Evolutionary conservation across 257 asterid species (phyloP).

Genomic region (Asclepias syriaca): DNA sequence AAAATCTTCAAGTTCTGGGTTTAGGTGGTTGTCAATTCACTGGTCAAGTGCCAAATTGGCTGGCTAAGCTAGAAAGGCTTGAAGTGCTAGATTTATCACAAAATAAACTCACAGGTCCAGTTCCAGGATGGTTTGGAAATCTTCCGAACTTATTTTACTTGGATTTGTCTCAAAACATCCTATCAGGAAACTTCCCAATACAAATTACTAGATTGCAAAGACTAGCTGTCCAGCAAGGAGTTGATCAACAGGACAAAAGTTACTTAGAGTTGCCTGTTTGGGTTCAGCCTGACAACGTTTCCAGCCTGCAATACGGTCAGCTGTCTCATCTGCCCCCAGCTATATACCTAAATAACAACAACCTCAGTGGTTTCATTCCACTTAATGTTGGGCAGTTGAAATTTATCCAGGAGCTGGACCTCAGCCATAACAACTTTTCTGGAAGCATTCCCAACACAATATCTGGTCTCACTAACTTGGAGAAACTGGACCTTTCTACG

Average conservation of each 20-base stretch:
- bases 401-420: constrained; percentile 64
- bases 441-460: constrained; percentile 75
- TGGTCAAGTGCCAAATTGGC: constrained; percentile 71
- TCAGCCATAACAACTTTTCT: constrained; percentile 57
- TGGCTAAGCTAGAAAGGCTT: constrained; percentile 40
- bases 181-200: constrained; percentile 62
- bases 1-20: constrained; percentile 57
- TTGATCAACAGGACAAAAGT: constrained; percentile 49
- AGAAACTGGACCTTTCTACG: constrained; percentile 65
- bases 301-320: constrained; percentile 75
- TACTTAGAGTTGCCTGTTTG: constrained; percentile 82
- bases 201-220: constrained; percentile 48
- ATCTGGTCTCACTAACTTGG: constrained; percentile 76
- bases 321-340: constrained; percentile 83
- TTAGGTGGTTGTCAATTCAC: constrained; percentile 72
- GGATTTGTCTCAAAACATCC: constrained; percentile 63
- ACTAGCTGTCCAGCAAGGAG: constrained; percentile 44
- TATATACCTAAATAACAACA: constrained; percentile 56
- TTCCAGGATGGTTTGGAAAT: constrained; percentile 76
- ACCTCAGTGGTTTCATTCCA: constrained; percentile 64
- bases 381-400: constrained; percentile 61
- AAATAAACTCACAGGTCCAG: constrained; percentile 48
- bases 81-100: constrained; percentile 73
- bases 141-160: constrained; percentile 77
- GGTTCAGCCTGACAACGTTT: constrained; percentile 74